Evolutionary conservation across 345 rosid species (phyloP), one percentile per base, ranked within the genome.

Genomic region (Salix exigua): DNA sequence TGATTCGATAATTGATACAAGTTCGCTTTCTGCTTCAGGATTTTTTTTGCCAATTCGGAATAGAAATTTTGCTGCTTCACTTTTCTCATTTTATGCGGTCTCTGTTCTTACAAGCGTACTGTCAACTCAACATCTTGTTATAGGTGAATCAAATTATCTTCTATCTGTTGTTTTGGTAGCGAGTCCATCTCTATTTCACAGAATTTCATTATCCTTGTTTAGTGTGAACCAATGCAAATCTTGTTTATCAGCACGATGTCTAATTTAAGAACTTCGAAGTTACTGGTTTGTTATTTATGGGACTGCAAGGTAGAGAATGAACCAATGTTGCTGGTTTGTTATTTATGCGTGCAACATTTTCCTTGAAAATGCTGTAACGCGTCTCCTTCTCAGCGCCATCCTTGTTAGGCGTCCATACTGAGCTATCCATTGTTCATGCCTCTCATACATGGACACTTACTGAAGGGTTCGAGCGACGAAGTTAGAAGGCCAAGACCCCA

Each of bases 371-470:
- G 31, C 48, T 48, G 70, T 21, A 65, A 8, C 71, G 70, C 70
- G 66, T 74, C 46, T 48, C 46, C 46, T 46, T 65, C 77, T 65
- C 77, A 31, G 44, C 48, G 7, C 31, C 71, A 48, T 74, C 77
- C 70, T 74, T 65, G 62, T 74, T 40, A 65, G 14, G 1, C 77
- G 62, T 8, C 72, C 66, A 65, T 30, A 65, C 21, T 21, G 46
- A 65, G 50, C 28, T 62, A 74, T 65, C 77, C 77, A 46, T 12
- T 40, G 30, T 23, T 65, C 70, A 33, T 46, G 77, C 61, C 63
- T 74, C 44, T 19, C 14, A 19, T 31, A 12, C 63, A 74, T 74
- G 21, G 70, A 21, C 2, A 11, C 31, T 5, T 48, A 35, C n/a
- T 19, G 62, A 42, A 74, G 31, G 31, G 30, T 65, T 7, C 71